Evolutionary conservation across 2,329 filamentous ascomycete species (phyloP).

Genomic region (Microcyclospora pomicola): DNA sequence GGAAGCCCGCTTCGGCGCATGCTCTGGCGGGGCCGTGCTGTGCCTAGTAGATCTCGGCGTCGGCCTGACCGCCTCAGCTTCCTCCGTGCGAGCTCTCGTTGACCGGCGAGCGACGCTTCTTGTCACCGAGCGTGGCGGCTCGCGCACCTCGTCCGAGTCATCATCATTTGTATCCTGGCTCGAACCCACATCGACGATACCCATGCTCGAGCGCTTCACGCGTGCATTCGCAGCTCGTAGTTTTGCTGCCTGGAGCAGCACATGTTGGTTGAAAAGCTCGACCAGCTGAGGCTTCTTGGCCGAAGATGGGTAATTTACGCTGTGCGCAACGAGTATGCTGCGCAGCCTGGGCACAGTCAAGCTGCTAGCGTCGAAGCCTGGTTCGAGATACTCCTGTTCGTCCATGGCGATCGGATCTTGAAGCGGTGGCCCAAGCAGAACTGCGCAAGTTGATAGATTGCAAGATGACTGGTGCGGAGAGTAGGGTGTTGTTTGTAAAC

Average conservation of each 20-base stretch:
- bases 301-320: constrained; percentile 69
- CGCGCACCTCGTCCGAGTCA: constrained; percentile 30
- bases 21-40: constrained; percentile 21
- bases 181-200: constrained; percentile 56
- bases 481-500: no score
- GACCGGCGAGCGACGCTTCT: constrained; percentile 15
- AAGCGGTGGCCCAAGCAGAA: no score
- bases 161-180: constrained; percentile 44
- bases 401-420: constrained; percentile 21
- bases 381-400: constrained; percentile 71
- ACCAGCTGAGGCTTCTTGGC: constrained; percentile 87
- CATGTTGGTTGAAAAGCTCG: constrained; percentile 64
- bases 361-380: constrained; percentile 69
- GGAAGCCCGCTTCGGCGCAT: constrained; percentile 24
- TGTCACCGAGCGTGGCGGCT: constrained; percentile 23
- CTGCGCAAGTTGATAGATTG: no score
- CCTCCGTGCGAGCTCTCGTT: constrained; percentile 25
- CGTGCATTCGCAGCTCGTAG: constrained; percentile 61
- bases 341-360: constrained; percentile 81
- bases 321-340: constrained; percentile 80
- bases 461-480: no score
- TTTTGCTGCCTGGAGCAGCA: constrained; percentile 64
- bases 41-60: constrained; percentile 17
- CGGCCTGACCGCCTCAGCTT: constrained; percentile 20
- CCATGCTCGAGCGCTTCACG: constrained; percentile 74